phyloP scores from a whole-genome alignment of 108 stramenopile genomes.

The Nannochloropsis gaditana region DNA sequence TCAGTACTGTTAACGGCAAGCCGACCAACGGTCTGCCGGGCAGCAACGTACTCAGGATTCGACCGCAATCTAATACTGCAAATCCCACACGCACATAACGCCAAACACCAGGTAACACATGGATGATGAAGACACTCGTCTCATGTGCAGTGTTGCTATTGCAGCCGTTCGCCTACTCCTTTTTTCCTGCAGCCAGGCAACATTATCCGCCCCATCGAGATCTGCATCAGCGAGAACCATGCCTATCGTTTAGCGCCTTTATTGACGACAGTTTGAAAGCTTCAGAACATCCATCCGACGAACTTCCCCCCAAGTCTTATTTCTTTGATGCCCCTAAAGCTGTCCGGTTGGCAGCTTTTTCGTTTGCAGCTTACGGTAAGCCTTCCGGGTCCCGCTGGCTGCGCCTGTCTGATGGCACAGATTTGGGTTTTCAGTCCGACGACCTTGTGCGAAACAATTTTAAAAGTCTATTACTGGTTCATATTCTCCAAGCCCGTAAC shows the following conservation, averaged over 20 bases:
- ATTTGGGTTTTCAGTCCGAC: background rate
- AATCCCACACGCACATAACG: background rate
- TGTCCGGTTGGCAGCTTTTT: constrained; percentile 2
- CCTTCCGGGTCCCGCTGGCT: constrained; percentile 4
- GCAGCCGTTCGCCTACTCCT: background rate
- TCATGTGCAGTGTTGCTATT: constrained; percentile 1
- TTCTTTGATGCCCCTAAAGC: background rate
- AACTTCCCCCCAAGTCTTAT: background rate
- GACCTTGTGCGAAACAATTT: background rate
- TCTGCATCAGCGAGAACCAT: background rate
- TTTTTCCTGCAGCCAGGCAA: background rate
- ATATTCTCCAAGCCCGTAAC: background rate
- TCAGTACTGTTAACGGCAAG: no score
- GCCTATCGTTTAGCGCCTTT: background rate
- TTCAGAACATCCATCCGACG: background rate
- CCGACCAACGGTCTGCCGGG: no score
- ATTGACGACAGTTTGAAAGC: background rate
- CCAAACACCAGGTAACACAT: background rate
- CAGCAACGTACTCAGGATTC: no score
- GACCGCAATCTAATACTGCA: background rate
- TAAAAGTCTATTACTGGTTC: background rate
- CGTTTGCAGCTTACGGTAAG: constrained; percentile 10
- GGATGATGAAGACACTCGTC: background rate
- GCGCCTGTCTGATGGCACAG: constrained; percentile 11
- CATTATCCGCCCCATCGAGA: background rate